Evolutionary conservation across 371 early-diverging fungal genomes (phyloP).

Genomic region (Mucor indicus): DNA sequence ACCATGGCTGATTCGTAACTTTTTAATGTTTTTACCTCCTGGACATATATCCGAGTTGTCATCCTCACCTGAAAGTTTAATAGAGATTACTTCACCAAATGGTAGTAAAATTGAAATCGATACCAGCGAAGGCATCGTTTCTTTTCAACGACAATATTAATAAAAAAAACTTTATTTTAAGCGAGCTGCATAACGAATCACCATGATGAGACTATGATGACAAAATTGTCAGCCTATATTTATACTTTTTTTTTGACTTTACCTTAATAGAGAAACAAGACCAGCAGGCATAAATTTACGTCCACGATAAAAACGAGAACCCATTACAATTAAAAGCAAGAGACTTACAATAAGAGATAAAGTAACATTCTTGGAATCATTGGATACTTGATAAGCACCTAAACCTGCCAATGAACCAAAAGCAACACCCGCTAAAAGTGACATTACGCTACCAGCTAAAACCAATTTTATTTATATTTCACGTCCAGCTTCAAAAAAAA

Average conservation of each 20-base stretch:
- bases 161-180: no score
- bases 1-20: slow-evolving; percentile 30
- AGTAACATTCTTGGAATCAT: slow-evolving; percentile 40
- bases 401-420: slow-evolving; percentile 38
- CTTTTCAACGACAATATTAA: no score
- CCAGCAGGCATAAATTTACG: slow-evolving; percentile 68
- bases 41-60: slow-evolving; percentile 29
- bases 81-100: slow-evolving; percentile 27
- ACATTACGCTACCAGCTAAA: slow-evolving; percentile 44
- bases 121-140: slow-evolving; percentile 20
- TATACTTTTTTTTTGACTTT: slow-evolving; percentile 1
- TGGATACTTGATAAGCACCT: slow-evolving; percentile 44
- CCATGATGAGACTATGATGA: slow-evolving; percentile 23
- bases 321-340: slow-evolving; percentile 55
- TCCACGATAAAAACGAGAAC: slow-evolving; percentile 47
- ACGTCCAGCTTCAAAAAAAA: background rate
- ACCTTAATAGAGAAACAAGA: slow-evolving; percentile 50
- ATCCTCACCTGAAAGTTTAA: slow-evolving; percentile 18
- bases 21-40: slow-evolving; percentile 35
- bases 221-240: background rate
- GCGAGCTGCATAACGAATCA: slow-evolving; percentile 22
- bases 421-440: slow-evolving; percentile 39
- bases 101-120: slow-evolving; percentile 26
- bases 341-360: slow-evolving; percentile 46
- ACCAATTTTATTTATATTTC: background rate